Evolutionary conservation across 495 filamentous ascomycete species (phyloP), one percentile per base, ranked within the genome.

Genomic region (Echria macrotheca): DNA sequence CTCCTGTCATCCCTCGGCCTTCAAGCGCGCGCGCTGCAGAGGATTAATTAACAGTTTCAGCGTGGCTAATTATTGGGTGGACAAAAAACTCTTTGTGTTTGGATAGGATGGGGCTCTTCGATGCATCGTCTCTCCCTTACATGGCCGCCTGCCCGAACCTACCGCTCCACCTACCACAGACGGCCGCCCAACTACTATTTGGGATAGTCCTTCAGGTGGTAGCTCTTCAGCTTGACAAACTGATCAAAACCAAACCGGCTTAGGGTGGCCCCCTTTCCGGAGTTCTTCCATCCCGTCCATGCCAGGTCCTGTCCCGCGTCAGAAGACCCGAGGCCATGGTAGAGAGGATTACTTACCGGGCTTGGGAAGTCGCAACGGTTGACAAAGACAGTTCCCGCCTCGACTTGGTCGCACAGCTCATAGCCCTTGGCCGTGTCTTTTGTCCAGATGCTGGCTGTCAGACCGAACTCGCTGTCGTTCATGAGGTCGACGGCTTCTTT

Each of bases 401-500:
- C 91, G 26, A 98, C 81, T 23, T 77, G 71, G 44, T 95, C 85
- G 11, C 83, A 81, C 24, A 98, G 67, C 55, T 83, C 74, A 50
- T 90, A 83, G n/a, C 85, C 94, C 52, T 73, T 80, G 4, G 67
- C 74, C 2, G 83, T 78, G 57, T 97, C 90, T 63, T 95, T 95
- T 14, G 93, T 96, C 93, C 93, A 98, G 31, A 98, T 89, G 59
- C 89, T 95, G n/a, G 89, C 91, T 1, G 94, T 96, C 45, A 98
- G 74, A 2, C 93, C 93, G 60, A 93, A 94, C 47, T 95, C 82
- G 65, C 86, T 91, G 56, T 96, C 90, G 55, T 98, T 98, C 89
- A 97, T 96, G 40, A 95, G 64, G 28, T 70, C 55, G 33, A 97
- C 69, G 1, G 93, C 94, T 62, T 96, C 88, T 11, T 78, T 79